Evolutionary conservation across 176 grass and related monocot genomes (phyloP).

Genomic region (Saccharum spontaneum): DNA sequence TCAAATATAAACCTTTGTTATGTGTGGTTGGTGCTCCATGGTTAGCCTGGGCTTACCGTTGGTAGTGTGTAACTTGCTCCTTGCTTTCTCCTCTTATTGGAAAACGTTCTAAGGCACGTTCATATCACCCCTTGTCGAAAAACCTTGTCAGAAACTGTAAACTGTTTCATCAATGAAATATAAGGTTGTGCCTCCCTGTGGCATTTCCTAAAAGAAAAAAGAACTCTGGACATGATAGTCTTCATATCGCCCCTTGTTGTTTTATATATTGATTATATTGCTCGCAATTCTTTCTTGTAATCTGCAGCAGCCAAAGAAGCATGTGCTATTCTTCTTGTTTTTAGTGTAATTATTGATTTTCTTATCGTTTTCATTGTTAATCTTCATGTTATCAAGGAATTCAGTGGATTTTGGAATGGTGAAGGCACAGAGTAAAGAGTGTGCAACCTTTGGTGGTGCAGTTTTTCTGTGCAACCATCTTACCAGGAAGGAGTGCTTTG

Average conservation of each 20-base stretch:
- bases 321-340: background rate
- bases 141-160: background rate
- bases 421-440: constrained; percentile 31
- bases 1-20: background rate
- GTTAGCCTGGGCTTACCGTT: background rate
- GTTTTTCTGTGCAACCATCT: constrained; percentile 46
- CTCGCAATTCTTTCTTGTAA: background rate
- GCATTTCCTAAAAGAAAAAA: background rate
- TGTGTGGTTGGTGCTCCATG: background rate
- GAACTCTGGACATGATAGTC: background rate
- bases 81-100: background rate
- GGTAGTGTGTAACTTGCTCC: background rate
- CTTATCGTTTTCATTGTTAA: constrained; percentile 12
- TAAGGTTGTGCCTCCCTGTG: background rate
- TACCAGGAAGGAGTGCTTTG: constrained; percentile 51
- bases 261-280: constrained; percentile 18
- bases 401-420: constrained; percentile 31
- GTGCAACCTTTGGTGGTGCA: constrained; percentile 37
- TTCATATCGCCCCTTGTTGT: background rate
- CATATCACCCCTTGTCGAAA: background rate
- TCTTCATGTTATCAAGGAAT: constrained; percentile 43
- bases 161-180: background rate
- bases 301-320: constrained; percentile 12
- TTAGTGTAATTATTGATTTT: constrained; percentile 1
- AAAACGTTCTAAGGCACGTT: background rate